Percentiles rank a stretch among this genome's conserved stretches.
These are phyloP conservation scores for Chlorencoelia australis DNA, from an alignment of 2,329 filamentous ascomycete species.

Conservation along the genomic window DNA sequence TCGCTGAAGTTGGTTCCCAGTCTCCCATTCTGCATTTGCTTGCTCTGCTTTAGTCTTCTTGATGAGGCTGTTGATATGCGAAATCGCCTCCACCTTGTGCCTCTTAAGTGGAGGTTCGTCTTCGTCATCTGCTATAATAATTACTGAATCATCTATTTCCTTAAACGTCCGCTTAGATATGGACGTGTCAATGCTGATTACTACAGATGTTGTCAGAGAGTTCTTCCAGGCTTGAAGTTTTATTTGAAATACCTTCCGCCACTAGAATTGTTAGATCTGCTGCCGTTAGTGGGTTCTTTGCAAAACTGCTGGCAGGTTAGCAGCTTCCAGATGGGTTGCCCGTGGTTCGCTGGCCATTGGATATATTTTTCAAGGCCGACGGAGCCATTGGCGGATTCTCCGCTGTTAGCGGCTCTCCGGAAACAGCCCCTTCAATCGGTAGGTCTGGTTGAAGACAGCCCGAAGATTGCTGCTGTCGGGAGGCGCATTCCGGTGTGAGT, in stretches of 20 bases:
- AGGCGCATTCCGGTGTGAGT: background rate
- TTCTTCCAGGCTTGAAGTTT: constrained; percentile 3
- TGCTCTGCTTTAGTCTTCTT: constrained; percentile 1
- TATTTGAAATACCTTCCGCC: constrained; percentile 4
- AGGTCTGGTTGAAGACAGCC: background rate
- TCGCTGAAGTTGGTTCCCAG: background rate
- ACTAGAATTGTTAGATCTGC: constrained; percentile 3
- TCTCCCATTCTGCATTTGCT: background rate
- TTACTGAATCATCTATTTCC: background rate
- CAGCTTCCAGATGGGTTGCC: background rate
- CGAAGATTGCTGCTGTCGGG: constrained; percentile 1
- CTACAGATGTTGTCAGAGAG: constrained; percentile 4
- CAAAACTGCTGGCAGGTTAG: background rate
- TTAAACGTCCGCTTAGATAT: background rate
- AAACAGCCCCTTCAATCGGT: constrained; percentile 1
- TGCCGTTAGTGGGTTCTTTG: constrained; percentile 1
- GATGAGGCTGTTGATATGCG: constrained; percentile 1
- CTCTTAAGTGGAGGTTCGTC: background rate
- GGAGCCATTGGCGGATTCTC: constrained; percentile 1
- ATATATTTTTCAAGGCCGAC: constrained; percentile 1
- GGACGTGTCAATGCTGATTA: background rate
- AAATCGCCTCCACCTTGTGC: background rate
- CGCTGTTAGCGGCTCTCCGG: background rate
- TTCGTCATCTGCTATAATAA: constrained; percentile 1
- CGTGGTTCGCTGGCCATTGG: constrained; percentile 1